Base-by-base conservation (phyloP, 2,329 filamentous ascomycete species). In the Neonectria coccinea region DNA sequence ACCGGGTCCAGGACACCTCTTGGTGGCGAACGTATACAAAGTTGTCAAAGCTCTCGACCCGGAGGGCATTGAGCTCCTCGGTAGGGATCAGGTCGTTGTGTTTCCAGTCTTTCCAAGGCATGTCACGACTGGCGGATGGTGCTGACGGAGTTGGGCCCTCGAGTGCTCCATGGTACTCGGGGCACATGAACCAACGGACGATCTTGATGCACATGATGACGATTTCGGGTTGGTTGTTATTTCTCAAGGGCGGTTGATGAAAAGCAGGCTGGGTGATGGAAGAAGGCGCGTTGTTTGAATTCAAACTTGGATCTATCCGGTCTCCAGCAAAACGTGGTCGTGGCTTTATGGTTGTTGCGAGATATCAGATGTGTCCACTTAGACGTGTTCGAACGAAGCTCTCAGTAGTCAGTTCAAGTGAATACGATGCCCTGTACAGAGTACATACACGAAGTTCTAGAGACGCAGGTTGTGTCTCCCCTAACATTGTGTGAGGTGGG, bases 111-210 rank as follows among this genome's bases (percentile, higher is more conserved):
- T 16, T 14, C 20, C 36, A 48, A 20, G 41, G 8, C 27, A 16
- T 27, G 39, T 5, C n/a, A n/a, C 12, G 29, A 7, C 11, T 39
- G 33, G 45, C 31, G 10, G 39, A 16, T 8, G 8, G 7, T 18
- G 39, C 7, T 6, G n/a, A 41, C 39, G 16, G 39, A 41, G 39
- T n/a, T 41, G 9, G 16, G n/a, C 18, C 16, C 39, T 14, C 39
- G n/a, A 18, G 39, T 41, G 39, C 39, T n/a, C n/a, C n/a, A 16
- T 8, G 9, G 8, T 41, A 11, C 2, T 57, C 50, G 6, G 52
- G 62, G 39, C 66, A 71, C 42, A 53, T 60, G 55, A 67, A 71
- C 69, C 69, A 71, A 7, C 59, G 55, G 18, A 22, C 57, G 18
- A 67, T 12, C 33, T 45, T 59, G 45, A 67, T 71, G 42, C 69